Evolutionary conservation across 257 asterid genomes (phyloP).

Genomic region (Solanum microdontum): DNA sequence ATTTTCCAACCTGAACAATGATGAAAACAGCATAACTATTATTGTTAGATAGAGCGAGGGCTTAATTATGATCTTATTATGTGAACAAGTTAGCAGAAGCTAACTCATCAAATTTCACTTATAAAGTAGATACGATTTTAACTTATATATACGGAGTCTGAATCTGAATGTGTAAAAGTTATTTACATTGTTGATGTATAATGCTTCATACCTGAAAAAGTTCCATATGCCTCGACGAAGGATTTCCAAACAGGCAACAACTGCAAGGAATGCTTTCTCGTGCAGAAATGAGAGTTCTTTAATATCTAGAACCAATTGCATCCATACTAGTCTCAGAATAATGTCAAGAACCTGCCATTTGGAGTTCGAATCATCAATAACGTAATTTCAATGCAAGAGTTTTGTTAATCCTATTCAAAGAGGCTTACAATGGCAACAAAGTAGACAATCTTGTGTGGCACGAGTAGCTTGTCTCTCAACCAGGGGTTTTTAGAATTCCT

Average conservation of each 20-base stretch:
- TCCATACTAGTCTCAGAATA: constrained; percentile 75
- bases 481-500: constrained; percentile 49
- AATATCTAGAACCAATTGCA: constrained; percentile 70
- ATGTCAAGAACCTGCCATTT: constrained; percentile 50
- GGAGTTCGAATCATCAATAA: not conserved
- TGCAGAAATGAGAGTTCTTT: constrained; percentile 45
- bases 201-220: constrained; percentile 56
- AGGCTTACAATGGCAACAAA: constrained; percentile 62
- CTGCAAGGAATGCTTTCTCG: constrained; percentile 34
- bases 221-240: constrained; percentile 85
- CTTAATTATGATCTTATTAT: not conserved
- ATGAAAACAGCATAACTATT: not conserved
- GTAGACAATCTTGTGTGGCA: constrained; percentile 53
- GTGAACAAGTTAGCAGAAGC: not conserved
- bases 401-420: not conserved
- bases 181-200: not conserved
- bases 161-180: not conserved
- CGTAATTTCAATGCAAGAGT: not conserved
- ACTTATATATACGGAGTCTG: not conserved
- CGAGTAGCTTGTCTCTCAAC: constrained; percentile 75
- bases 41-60: not conserved
- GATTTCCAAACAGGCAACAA: constrained; percentile 70
- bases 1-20: constrained; percentile 53
- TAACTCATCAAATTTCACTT: not conserved
- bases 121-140: not conserved